Percentiles rank a stretch among this genome's conserved stretches.
These are phyloP conservation scores for Lentinula lateritia DNA, from an alignment of 768 basidiomycete genomes.

Conservation along the genomic window DNA sequence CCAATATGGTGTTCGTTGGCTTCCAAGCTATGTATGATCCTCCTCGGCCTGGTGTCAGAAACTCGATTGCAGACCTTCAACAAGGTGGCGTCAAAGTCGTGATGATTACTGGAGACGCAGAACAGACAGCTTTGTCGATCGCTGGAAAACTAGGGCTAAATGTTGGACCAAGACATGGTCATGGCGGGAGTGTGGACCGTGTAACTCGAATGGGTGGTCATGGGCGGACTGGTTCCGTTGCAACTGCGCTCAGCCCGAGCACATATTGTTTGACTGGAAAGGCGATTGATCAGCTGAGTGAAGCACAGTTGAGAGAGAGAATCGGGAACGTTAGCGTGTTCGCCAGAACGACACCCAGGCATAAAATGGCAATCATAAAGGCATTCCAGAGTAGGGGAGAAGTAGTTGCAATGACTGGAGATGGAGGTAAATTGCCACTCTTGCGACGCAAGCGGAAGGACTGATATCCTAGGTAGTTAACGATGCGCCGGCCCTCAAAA, in stretches of 20 bases:
- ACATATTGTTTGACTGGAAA: constrained; percentile 69
- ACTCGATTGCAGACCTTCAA: constrained; percentile 78
- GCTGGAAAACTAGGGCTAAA: constrained; percentile 81
- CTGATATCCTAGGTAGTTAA: constrained; percentile 53
- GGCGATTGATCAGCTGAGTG: constrained; percentile 80
- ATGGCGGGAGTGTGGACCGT: constrained; percentile 15
- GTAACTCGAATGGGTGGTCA: constrained; percentile 9
- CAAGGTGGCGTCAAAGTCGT: constrained; percentile 90
- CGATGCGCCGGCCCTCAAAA: constrained; percentile 93
- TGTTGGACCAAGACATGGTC: constrained; percentile 39
- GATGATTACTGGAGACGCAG: constrained; percentile 97
- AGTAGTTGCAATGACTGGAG: constrained; percentile 96
- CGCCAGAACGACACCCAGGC: constrained; percentile 91
- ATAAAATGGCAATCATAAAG: constrained; percentile 96
- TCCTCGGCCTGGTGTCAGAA: constrained; percentile 88
- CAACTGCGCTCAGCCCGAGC: not conserved
- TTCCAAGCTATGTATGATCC: constrained; percentile 97
- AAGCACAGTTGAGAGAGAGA: constrained; percentile 74
- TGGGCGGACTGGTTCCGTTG: not conserved
- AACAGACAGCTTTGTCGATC: constrained; percentile 85
- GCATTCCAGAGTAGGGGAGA: constrained; percentile 87
- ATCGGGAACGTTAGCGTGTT: constrained; percentile 84
- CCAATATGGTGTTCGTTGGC: constrained; percentile 81
- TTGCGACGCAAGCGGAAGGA: constrained; percentile 4
- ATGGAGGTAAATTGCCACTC: constrained; percentile 62